phyloP scores from a whole-genome alignment of 2,329 filamentous ascomycete species.

The Fusarium siculi region DNA sequence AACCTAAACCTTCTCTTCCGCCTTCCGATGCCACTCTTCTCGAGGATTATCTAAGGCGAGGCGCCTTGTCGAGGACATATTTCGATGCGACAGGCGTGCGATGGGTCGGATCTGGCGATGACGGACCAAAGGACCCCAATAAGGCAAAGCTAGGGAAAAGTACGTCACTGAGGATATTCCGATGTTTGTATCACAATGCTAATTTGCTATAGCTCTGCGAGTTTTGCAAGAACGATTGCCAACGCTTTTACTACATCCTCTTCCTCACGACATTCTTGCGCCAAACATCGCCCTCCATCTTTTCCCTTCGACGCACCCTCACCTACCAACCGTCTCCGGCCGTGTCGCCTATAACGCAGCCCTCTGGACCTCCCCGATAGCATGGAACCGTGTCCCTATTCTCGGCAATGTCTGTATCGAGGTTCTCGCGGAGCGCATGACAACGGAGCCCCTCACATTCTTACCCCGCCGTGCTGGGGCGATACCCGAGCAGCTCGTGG shows the following conservation, averaged over 20 bases:
- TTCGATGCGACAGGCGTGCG: slow-evolving; percentile 48
- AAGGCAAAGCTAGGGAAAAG: slow-evolving; percentile 73
- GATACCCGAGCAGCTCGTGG: slow-evolving; percentile 54
- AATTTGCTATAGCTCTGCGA: slow-evolving; percentile 62
- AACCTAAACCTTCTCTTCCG: slow-evolving; percentile 2
- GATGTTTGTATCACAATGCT: neutral
- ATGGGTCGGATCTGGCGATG: slow-evolving; percentile 43
- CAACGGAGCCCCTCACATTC: slow-evolving; percentile 64
- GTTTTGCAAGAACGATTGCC: slow-evolving; percentile 75
- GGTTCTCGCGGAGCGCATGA: slow-evolving; percentile 91
- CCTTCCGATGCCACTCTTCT: slow-evolving; percentile 12
- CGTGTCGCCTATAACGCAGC: slow-evolving; percentile 91
- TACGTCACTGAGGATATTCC: slow-evolving; percentile 49
- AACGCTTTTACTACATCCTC: slow-evolving; percentile 71
- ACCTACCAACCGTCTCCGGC: slow-evolving; percentile 92
- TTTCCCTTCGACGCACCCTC: slow-evolving; percentile 81
- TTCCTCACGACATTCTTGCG: slow-evolving; percentile 80
- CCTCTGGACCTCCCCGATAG: slow-evolving; percentile 94
- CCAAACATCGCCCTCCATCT: slow-evolving; percentile 77
- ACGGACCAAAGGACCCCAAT: slow-evolving; percentile 61
- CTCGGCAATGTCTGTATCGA: slow-evolving; percentile 89
- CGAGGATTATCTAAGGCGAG: slow-evolving; percentile 18
- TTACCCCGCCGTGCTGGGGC: slow-evolving; percentile 63
- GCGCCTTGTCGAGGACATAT: slow-evolving; percentile 41
- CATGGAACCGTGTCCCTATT: slow-evolving; percentile 92